Percentiles rank a stretch among this genome's conserved stretches.
Conservation (phyloP, 2,329 filamentous ascomycete species). For the Colletotrichum tabaci region DNA sequence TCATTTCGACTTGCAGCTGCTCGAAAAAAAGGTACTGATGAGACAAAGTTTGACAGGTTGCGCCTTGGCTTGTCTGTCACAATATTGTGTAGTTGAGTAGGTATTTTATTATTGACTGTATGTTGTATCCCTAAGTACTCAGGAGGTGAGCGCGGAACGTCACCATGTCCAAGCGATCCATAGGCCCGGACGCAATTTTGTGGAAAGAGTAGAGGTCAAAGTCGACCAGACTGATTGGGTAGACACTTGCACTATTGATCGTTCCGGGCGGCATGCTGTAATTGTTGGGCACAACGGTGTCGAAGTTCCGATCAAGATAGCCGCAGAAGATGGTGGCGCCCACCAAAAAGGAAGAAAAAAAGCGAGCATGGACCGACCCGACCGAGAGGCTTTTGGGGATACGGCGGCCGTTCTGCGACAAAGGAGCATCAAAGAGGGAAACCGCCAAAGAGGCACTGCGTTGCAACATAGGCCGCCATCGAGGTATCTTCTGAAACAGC, state of each 20-base stretch:
- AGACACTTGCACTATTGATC: neutral
- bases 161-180: constrained; percentile 7
- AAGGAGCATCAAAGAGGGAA: neutral
- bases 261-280: neutral
- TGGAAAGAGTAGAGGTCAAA: neutral
- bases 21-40: neutral
- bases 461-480: constrained; percentile 6
- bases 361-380: neutral
- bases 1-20: constrained; percentile 29
- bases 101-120: neutral
- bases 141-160: neutral
- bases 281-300: constrained; percentile 1
- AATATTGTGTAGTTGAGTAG: neutral
- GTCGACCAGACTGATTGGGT: neutral
- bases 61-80: neutral
- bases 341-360: neutral
- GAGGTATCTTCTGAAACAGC: constrained; percentile 28
- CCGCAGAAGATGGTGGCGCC: neutral
- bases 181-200: constrained; percentile 8
- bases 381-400: neutral
- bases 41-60: constrained; percentile 9
- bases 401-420: neutral
- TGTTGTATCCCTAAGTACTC: too few relatives aligned
- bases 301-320: constrained; percentile 6
- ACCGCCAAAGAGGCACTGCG: neutral